Percentiles rank a stretch among this genome's conserved stretches.
Evolutionary conservation across 2,329 filamentous ascomycete genomes (phyloP).

Genomic region (Dryadomyces quercus-mongolicae): DNA sequence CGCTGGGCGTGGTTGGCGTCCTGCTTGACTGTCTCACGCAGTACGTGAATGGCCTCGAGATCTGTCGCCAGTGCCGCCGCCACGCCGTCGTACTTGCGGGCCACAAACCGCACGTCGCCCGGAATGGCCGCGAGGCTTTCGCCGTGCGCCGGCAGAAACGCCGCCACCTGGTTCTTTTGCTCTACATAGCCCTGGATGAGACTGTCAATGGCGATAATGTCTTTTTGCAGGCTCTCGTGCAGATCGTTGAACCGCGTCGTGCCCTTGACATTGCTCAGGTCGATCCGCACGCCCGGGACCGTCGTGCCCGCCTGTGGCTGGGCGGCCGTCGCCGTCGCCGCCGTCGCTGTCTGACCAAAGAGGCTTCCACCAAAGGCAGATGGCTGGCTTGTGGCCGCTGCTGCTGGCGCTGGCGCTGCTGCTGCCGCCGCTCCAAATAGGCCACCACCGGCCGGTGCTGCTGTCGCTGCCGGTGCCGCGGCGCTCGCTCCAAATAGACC

Average conservation of each 20-base stretch:
- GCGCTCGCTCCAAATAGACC: constrained; percentile 9
- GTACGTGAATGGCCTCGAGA: constrained; percentile 28
- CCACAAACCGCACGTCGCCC: constrained; percentile 30
- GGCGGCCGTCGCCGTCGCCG: neutral
- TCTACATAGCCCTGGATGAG: constrained; percentile 71
- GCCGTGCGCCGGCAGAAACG: constrained; percentile 47
- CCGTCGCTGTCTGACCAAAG: constrained; percentile 13
- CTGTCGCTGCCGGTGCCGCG: constrained; percentile 15
- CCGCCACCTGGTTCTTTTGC: constrained; percentile 64
- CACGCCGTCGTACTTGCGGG: constrained; percentile 32
- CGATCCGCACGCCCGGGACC: constrained; percentile 64
- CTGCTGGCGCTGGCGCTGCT: neutral
- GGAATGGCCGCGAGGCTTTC: constrained; percentile 25
- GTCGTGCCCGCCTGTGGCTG: constrained; percentile 30
- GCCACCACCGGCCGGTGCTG: constrained; percentile 15
- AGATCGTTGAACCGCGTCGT: constrained; percentile 91
- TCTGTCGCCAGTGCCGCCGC: constrained; percentile 26
- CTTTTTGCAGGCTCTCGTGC: constrained; percentile 64
- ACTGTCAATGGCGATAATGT: constrained; percentile 67
- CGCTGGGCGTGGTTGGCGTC: constrained; percentile 29
- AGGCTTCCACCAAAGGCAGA: constrained; percentile 12
- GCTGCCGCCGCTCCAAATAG: constrained; percentile 1
- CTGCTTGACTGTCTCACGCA: constrained; percentile 26
- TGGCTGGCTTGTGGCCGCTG: neutral
- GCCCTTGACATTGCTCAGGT: constrained; percentile 64